A percentile compares a stretch with the other conserved stretches of the same genome.
These are phyloP conservation scores for Cordyceps javanica DNA, from an alignment of 2,329 filamentous ascomycete genomes.

Conservation along the genomic window DNA sequence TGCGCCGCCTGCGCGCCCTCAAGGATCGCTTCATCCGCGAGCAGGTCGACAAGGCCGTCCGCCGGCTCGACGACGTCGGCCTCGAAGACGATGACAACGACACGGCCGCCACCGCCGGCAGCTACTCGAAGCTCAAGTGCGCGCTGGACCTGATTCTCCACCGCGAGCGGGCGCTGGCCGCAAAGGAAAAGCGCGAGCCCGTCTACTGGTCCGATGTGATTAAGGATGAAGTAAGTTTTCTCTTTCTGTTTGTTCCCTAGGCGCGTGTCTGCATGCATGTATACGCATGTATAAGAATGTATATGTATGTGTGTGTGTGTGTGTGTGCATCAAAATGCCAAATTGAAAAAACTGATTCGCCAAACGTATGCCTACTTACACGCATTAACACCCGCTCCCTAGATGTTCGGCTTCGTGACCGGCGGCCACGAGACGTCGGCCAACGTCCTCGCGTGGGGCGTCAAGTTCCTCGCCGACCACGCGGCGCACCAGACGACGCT, in stretches of 20 bases:
- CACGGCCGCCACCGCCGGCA: too few relatives aligned
- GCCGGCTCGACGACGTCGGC: neutral
- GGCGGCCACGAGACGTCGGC: conserved; percentile 21
- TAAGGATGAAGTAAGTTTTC: neutral
- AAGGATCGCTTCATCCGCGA: neutral
- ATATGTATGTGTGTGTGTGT: too few relatives aligned
- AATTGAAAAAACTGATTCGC: too few relatives aligned
- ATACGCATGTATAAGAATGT: too few relatives aligned
- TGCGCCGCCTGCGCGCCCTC: conserved; percentile 1
- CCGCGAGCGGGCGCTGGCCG: neutral
- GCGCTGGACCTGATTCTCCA: conserved; percentile 4
- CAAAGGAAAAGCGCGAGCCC: neutral
- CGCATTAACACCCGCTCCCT: neutral
- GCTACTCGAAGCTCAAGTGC: conserved; percentile 1
- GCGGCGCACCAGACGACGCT: conserved; percentile 16
- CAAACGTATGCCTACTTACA: conserved; percentile 15
- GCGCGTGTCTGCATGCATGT: too few relatives aligned
- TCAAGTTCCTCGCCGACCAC: conserved; percentile 18
- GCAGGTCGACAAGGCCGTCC: conserved; percentile 1
- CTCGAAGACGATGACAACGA: neutral
- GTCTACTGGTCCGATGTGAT: conserved; percentile 6
- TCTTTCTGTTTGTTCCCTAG: neutral
- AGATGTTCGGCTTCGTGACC: conserved; percentile 17
- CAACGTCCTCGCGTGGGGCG: conserved; percentile 17
- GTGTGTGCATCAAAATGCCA: too few relatives aligned